Evolutionary conservation across 192 early-diverging fungal genomes (phyloP).

Genomic region (Podila clonocystis): DNA sequence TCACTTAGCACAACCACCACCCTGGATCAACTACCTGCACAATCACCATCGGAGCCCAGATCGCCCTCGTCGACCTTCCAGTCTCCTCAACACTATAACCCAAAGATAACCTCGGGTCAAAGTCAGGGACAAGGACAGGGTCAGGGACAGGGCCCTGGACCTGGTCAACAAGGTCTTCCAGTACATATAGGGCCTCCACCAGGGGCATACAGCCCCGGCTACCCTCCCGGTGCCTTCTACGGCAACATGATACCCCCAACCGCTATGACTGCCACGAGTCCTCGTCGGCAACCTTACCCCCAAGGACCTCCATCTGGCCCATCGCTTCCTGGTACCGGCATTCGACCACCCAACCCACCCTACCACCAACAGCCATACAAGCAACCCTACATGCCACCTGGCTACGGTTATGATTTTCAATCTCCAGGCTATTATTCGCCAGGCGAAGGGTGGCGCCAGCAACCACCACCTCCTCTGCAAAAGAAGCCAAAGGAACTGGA

Average conservation of each 20-base stretch:
- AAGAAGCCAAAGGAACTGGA: conserved; percentile 62
- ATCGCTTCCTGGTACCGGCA: not conserved
- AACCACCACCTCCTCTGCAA: conserved; percentile 26
- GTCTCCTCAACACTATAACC: conserved; percentile 7
- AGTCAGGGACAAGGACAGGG: not conserved
- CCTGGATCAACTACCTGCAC: too few species aligned
- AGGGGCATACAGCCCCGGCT: too few species aligned
- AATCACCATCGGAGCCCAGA: too few species aligned
- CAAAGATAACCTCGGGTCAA: conserved; percentile 22
- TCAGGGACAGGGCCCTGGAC: not conserved
- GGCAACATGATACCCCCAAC: too few species aligned
- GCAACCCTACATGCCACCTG: conserved; percentile 16
- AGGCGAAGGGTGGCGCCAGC: conserved; percentile 23
- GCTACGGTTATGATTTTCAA: conserved; percentile 17
- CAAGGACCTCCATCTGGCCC: not conserved
- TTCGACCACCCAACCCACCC: conserved; percentile 6
- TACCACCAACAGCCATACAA: conserved; percentile 9
- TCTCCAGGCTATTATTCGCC: conserved; percentile 23
- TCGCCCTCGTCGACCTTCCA: not conserved
- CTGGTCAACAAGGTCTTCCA: conserved; percentile 11
- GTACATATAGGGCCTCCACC: conserved; percentile 8
- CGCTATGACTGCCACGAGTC: too few species aligned
- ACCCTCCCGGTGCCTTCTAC: too few species aligned
- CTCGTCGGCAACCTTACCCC: not conserved
- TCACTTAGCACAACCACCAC: conserved; percentile 6